Base-by-base conservation (phyloP, 2,329 filamentous ascomycete species). In the Pezizomycotina sp. region DNA sequence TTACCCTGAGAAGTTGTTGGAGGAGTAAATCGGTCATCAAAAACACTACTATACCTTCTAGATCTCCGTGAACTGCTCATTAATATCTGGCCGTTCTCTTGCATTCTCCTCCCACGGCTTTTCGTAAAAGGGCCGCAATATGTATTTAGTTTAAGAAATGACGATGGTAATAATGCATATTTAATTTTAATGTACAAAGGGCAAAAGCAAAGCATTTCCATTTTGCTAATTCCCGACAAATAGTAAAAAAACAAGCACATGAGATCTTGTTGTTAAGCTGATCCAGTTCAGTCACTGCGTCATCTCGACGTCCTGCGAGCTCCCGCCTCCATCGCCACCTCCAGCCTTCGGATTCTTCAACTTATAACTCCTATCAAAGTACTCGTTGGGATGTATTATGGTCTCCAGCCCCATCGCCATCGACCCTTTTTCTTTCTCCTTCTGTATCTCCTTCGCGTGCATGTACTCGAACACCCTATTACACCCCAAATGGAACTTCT, bases 381-480 rank as follows among this genome's bases (percentile, higher is more conserved):
- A 98, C 47, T 86, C 84, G 56, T 98, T 98, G 7, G 89, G 89
- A 59, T 98, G 89, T 14, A 92, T 75, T 54, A 98, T 92, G 0
- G 86, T 95, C 59, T 95, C 86, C 9, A 28, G 25, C 26, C 92
- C 64, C 55, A 92, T 80, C 10, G 72, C 71, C 5, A 74, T 61
- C 8, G 74, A 63, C 4, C 71, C 67, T 31, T 82, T 74, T 26
- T 84, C 78, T 58, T 76, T 80, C 44, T 77, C 79, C 52, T 69
- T 72, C 54, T 73, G 77, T 40, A 89, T 71, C 55, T 86, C 77
- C 12, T 64, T 63, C 54, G 79, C 84, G 58, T 98, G 84, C 12
- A 77, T 61, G 54, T 77, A 69, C 52, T 98, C 89, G 55, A 95
- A 98, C 1, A 98, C 86, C 2, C 86, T 67, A 55, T 95, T 98